Base-by-base conservation (phyloP, 108 stramenopile genomes). In the Skeletonema potamos region DNA sequence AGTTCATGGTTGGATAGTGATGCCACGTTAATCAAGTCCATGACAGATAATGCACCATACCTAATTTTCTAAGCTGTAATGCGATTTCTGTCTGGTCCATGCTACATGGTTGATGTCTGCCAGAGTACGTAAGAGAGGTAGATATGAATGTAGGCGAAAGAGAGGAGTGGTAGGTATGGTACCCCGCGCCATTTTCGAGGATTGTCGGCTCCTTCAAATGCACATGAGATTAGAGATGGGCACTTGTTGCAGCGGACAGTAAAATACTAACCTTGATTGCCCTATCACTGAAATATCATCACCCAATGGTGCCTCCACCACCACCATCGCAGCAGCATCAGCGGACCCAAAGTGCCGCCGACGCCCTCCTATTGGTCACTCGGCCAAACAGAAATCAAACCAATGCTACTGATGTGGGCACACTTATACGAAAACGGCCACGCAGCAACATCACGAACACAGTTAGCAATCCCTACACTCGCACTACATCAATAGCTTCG, bases 1-100 rank as follows among this genome's bases (percentile, higher is more conserved):
- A 77, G 44, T 55, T 77, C 76, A 12, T 43, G 36, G 54, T 77
- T 77, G 34, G 76, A 72, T 2, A 77, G 62, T 5, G 76, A 62
- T 6, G 76, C 76, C 1, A 34, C 64, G 62, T 77, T 54, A 6
- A 66, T 9, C 29, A 77, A 27, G 62, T 36, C 66, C 13, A 4
- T 5, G 56, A 57, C n/a, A n/a, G n/a, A n/a, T n/a, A n/a, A n/a
- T n/a, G n/a, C n/a, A n/a, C n/a, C n/a, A n/a, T n/a, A n/a, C n/a
- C n/a, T n/a, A n/a, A n/a, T n/a, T n/a, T n/a, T n/a, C n/a, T n/a
- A n/a, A n/a, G n/a, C n/a, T n/a, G n/a, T n/a, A n/a, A n/a, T n/a
- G n/a, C n/a, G n/a, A n/a, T n/a, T n/a, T n/a, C n/a, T n/a, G n/a
- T n/a, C n/a, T n/a, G n/a, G n/a, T n/a, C n/a, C n/a, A n/a, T n/a